Base-by-base conservation (phyloP, 2,329 filamentous ascomycete genomes). In the Aspergillus sp. region DNA sequence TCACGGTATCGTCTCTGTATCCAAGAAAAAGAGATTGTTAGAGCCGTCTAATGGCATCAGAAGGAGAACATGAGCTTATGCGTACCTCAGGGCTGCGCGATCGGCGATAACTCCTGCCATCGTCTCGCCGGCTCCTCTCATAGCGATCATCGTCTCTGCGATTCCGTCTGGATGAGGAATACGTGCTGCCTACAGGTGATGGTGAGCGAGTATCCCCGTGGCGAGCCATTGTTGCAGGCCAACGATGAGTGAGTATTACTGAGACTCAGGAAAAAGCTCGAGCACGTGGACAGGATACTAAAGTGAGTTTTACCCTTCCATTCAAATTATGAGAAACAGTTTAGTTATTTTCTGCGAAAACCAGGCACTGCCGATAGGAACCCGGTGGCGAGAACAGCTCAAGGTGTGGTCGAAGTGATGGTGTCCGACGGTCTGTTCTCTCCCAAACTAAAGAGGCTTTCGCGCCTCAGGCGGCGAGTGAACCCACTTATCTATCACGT, bases 151-250 rank as follows among this genome's bases (percentile, higher is more conserved):
- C 79, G 68, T 82, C 83, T 77, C 82, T 80, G 71, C 81, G 80
- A 70, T 70, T 78, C 63, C 87, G 86, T 80, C 86, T 89, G 81
- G 87, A 88, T 73, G 88, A 86, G 78, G 87, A 88, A 78, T 86
- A 84, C 75, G 90, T 88, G 84, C 90, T 92, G 87, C 90, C 90
- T 92, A 89, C 88, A 88, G 90, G 90, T 88, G 89, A 92, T 90
- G 90, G 91, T 93, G 90, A 94, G 90, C 90, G 84, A 82, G 82
- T 81, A 78, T 85, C 83, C 81, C 82, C 83, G 77, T 82, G 82
- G 77, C 83, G 82, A 81, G 82, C 82, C 83, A 85, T 85, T 77
- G 71, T 80, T 80, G 78, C 77, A 81, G 77, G 82, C 81, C 78
- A 81, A 82, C 76, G 73, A 78, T 78, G 70, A 78, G 77, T 79